Evolutionary conservation across 2,329 filamentous ascomycete genomes (phyloP).

Genomic region (Verruconis gallopava): DNA sequence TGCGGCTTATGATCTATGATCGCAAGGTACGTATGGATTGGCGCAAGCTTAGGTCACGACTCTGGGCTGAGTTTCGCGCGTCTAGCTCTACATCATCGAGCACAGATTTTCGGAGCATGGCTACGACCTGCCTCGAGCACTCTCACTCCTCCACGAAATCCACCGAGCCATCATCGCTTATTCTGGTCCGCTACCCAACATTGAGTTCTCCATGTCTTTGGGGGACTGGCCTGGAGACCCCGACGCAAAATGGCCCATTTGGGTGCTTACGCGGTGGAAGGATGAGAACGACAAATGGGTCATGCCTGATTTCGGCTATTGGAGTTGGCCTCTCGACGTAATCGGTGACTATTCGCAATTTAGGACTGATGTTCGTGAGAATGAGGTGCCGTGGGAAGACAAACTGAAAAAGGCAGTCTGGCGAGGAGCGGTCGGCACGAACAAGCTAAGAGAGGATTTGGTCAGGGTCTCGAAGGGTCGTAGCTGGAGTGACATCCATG

Average conservation of each 20-base stretch:
- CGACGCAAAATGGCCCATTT: slow-evolving; percentile 6
- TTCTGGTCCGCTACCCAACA: slow-evolving; percentile 36
- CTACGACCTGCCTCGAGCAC: slow-evolving; percentile 16
- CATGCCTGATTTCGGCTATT: slow-evolving; percentile 17
- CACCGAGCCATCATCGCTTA: slow-evolving; percentile 40
- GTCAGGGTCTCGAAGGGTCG: slow-evolving; percentile 26
- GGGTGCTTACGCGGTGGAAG: slow-evolving; percentile 12
- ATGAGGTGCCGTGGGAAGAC: slow-evolving; percentile 18
- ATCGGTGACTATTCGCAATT: slow-evolving; percentile 14
- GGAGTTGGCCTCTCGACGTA: slow-evolving; percentile 12
- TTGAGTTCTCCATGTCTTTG: slow-evolving; percentile 40
- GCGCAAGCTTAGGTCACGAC: no score
- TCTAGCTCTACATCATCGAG: slow-evolving; percentile 10
- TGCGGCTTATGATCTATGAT: slow-evolving; percentile 19
- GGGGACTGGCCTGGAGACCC: slow-evolving; percentile 11
- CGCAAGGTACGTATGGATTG: slow-evolving; percentile 13
- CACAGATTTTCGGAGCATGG: slow-evolving; percentile 16
- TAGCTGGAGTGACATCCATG: slow-evolving; percentile 34
- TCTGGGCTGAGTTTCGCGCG: no score
- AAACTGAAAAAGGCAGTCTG: slow-evolving; percentile 37
- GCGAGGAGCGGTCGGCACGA: slow-evolving; percentile 31
- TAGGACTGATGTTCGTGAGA: slow-evolving; percentile 12
- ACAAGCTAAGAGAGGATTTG: slow-evolving; percentile 25
- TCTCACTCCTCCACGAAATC: slow-evolving; percentile 40
- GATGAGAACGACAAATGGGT: slow-evolving; percentile 14